These are phyloP conservation scores for Tricholoma matsutake DNA, from an alignment of 768 basidiomycete species.

Conservation along the genomic window DNA sequence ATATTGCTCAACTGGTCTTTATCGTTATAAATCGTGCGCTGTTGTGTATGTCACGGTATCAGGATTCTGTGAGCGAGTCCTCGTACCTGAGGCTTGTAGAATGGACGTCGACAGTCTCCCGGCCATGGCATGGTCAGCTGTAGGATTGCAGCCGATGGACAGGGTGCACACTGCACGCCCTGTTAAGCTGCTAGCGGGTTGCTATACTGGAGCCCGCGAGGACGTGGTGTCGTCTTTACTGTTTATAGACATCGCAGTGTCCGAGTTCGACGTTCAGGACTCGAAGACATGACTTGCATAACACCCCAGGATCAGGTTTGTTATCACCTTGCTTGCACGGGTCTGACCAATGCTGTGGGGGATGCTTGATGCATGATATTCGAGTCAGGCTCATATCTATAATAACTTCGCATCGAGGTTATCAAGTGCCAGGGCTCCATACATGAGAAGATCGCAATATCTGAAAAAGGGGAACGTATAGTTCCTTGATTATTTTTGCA, in stretches of 20 bases:
- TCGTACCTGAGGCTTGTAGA: neutral
- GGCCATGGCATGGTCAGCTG: neutral
- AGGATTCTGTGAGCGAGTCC: neutral
- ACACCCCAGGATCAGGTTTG: neutral
- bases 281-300: too few relatives aligned
- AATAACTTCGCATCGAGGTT: too few relatives aligned
- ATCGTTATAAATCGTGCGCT: conserved; percentile 1
- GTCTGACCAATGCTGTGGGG: neutral
- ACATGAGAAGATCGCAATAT: conserved; percentile 4
- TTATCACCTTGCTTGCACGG: neutral
- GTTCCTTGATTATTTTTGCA: conserved; percentile 36
- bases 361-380: neutral
- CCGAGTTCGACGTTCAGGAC: too few relatives aligned
- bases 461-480: neutral
- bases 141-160: too few relatives aligned
- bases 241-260: too few relatives aligned
- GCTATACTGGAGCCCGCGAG: too few relatives aligned
- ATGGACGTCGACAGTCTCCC: neutral
- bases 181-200: too few relatives aligned
- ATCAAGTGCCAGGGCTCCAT: neutral
- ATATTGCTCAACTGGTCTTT: neutral
- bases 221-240: too few relatives aligned
- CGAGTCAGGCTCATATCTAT: neutral
- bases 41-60: neutral
- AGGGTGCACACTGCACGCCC: too few relatives aligned